Evolutionary conservation across 371 early-diverging fungal genomes (phyloP).

Genomic region (Mortierella sp.): DNA sequence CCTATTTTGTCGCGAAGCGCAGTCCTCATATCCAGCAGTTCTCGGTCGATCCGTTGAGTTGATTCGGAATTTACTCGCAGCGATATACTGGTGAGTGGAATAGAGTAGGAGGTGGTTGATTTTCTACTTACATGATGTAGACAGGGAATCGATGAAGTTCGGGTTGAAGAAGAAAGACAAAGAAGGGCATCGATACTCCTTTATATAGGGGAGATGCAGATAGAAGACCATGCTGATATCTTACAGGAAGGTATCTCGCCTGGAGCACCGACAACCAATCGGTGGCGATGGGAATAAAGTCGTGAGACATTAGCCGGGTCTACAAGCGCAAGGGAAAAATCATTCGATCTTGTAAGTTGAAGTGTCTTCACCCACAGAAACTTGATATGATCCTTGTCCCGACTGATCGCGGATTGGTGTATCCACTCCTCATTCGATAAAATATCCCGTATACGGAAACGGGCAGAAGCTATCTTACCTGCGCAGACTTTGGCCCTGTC

Average conservation of each 20-base stretch:
- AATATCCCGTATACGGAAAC: neutral
- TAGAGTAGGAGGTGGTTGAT: neutral
- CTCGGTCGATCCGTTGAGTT: no score
- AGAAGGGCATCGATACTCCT: neutral
- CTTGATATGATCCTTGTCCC: no score
- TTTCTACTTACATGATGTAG: conserved; percentile 8
- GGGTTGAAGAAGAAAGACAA: neutral
- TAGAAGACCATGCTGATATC: neutral
- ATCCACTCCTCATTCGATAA: neutral
- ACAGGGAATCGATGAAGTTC: neutral
- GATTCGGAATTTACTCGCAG: neutral
- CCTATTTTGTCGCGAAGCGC: no score
- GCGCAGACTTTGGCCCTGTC: no score
- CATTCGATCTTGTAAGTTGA: conserved; percentile 11
- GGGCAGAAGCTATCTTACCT: no score
- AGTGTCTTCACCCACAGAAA: neutral
- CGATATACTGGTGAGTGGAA: neutral
- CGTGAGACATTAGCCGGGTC: neutral
- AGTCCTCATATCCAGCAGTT: no score
- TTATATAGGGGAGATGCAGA: neutral
- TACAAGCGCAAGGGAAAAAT: neutral
- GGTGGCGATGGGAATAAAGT: neutral
- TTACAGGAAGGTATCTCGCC: no score
- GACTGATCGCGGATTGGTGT: neutral
- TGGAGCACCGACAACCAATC: neutral